Base-by-base conservation (phyloP, 495 filamentous ascomycete species). In the Podospora fimiseda region DNA sequence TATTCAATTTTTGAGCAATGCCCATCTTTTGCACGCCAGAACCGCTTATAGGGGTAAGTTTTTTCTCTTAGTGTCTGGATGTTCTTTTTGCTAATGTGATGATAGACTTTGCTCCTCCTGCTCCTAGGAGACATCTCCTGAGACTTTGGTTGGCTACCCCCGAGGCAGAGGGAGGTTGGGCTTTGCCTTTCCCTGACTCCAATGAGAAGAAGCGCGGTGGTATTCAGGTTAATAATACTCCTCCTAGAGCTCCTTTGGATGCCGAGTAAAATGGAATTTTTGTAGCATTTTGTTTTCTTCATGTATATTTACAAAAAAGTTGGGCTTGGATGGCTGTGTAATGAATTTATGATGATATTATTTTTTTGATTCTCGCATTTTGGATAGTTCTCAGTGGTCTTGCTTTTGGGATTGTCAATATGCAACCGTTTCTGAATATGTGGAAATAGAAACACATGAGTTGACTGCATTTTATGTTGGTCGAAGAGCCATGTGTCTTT, bases 101-200 rank as follows among this genome's bases (percentile, higher is more conserved):
- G 33, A 46, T 33, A 61, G 87, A 91, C 62, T 79, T 81, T 59
- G 73, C 84, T 73, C 84, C 40, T 58, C 73, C 51, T 43, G 65
- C 60, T 43, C 83, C 85, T 0, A 71, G 85, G 11, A 71, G 87
- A 42, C 87, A 90, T 67, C 69, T 96, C n/a, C 86, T 96, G 80
- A 74, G 90, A 19, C 66, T 94, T 48, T 95, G 90, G 90, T 68
- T 95, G 42, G 81, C 85, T 5, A 86, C 83, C 13, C 89, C 89
- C 0, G 88, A 92, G 71, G 66, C 66, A 22, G 90, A 94, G 65
- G 90, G 89, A 0, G 90, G 90, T 0, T 95, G 89, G 90, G 84
- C 79, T 48, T 67, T 92, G 66, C 88, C 88, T 9, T 92, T 89
- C 67, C 80, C 80, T 60, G 90, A 94, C 74, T 83, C 80, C 45